Percentiles rank a stretch among this genome's conserved stretches.
Evolutionary conservation across 2,329 filamentous ascomycete species (phyloP).

Genomic region (Xylariaceae sp.): DNA sequence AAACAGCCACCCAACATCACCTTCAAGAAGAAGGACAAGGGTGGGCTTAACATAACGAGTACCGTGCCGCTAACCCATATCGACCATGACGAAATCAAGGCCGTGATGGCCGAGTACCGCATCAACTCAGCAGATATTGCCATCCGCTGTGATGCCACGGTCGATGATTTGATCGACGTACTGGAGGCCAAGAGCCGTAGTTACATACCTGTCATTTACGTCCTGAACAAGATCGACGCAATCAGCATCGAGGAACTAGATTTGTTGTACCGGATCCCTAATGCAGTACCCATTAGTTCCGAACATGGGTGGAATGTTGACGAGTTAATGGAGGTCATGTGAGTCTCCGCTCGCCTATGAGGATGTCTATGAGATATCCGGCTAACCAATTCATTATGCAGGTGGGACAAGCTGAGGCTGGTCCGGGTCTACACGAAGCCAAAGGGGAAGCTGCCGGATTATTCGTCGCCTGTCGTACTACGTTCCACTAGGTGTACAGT

Average conservation of each 20-base stretch:
- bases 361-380: conserved; percentile 13
- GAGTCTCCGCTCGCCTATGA: conserved; percentile 33
- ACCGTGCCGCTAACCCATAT: conserved; percentile 92
- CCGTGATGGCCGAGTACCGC: conserved; percentile 95
- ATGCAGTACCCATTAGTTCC: conserved; percentile 94
- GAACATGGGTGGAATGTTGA: conserved; percentile 98
- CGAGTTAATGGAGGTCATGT: conserved; percentile 94
- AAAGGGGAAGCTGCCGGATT: conserved; percentile 93
- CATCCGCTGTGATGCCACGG: conserved; percentile 95
- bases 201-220: conserved; percentile 99
- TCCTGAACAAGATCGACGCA: conserved; percentile 97
- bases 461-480: conserved; percentile 87
- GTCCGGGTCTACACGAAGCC: conserved; percentile 97
- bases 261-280: conserved; percentile 92
- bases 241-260: conserved; percentile 98
- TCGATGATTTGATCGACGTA: conserved; percentile 95
- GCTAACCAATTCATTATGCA: conserved; percentile 36
- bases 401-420: conserved; percentile 92
- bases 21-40: conserved; percentile 99
- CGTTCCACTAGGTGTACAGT: conserved; percentile 81
- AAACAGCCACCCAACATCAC: conserved; percentile 96
- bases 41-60: conserved; percentile 93
- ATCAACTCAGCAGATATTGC: conserved; percentile 97
- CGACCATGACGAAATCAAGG: conserved; percentile 94
- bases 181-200: conserved; percentile 92